Evolutionary conservation across 1,139 yeast genomes (phyloP), one percentile per base, ranked within the genome.

Genomic region (Suhomyces coccinellae): DNA sequence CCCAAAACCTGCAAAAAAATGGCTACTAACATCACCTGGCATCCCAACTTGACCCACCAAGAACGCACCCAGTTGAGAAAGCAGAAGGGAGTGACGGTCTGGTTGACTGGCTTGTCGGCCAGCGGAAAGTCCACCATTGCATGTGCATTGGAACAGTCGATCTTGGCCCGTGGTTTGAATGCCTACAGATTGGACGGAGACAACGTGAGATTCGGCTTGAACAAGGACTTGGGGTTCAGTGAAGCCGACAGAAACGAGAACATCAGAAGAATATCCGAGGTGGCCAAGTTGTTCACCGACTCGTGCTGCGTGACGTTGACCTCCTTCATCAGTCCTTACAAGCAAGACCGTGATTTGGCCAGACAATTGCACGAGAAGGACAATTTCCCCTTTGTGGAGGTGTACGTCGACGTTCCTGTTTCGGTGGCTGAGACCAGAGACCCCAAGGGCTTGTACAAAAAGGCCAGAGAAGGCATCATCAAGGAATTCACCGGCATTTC

Each of bases 11-110:
- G 7, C 24, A 26, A n/a, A 36, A 41, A 33, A 42, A 91, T 90
- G 97, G 95, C 97, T 58, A 84, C 97, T 43, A 91, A 91, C 62
- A 89, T 91, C 66, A 89, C 97, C 54, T 91, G 98, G 97, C 98
- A 91, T 70, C 82, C 81, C 53, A 93, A 95, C 61, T 75, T 91
- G 57, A 84, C 95, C 28, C 90, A 86, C 66, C 82, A 75, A 17
- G 97, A 91, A 69, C 85, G 98, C 59, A 67, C 79, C 39, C 68
- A 64, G 24, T 71, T 87, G 48, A 82, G 89, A 53, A 83, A 84
- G 51, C 97, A 91, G 71, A 78, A 78, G 51, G 98, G 98, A 41
- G 85, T 87, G 49, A 91, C 98, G 20, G 76, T 91, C 35, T 91
- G 98, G 98, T 77, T 91, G 57, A 91, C 98, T 10, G 98, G 98